Conservation (phyloP, 78 protist genomes). For the Monosiga brevicollis region DNA sequence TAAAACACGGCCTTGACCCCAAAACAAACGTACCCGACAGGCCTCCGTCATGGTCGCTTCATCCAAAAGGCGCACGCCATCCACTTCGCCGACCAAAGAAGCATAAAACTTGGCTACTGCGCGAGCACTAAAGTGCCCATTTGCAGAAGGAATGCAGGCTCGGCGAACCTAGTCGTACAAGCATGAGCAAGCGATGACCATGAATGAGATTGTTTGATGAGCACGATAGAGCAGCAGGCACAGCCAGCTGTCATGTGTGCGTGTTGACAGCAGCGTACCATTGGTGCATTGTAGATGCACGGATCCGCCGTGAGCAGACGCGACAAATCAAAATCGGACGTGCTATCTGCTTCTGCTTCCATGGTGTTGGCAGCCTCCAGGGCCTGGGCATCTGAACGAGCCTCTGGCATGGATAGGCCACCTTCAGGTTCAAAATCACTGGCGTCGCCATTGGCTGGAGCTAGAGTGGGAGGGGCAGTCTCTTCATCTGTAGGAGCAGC, state of each 20-base stretch:
- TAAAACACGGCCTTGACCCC: too few species aligned
- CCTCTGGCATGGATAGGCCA: background rate
- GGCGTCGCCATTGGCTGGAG: too few species aligned
- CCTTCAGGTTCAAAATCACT: too few species aligned
- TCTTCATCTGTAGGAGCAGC: background rate
- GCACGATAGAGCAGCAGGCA: background rate
- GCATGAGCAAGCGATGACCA: background rate
- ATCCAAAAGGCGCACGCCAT: background rate
- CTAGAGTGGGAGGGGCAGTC: background rate
- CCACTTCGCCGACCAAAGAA: background rate
- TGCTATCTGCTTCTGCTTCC: background rate
- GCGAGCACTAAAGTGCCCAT: conserved; percentile 20
- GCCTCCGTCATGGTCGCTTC: too few species aligned
- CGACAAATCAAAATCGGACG: background rate
- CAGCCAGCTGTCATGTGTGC: background rate
- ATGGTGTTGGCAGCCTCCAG: background rate
- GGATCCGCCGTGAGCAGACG: background rate
- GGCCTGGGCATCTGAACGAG: background rate
- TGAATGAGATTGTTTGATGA: background rate
- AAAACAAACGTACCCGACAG: too few species aligned
- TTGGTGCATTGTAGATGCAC: background rate
- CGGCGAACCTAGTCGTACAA: background rate
- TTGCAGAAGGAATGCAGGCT: conserved; percentile 10
- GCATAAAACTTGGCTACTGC: background rate
- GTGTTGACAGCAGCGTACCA: background rate